Evolutionary conservation across 1,284 basidiomycete species (phyloP).

Genomic region (Moesziomyces sp.): DNA sequence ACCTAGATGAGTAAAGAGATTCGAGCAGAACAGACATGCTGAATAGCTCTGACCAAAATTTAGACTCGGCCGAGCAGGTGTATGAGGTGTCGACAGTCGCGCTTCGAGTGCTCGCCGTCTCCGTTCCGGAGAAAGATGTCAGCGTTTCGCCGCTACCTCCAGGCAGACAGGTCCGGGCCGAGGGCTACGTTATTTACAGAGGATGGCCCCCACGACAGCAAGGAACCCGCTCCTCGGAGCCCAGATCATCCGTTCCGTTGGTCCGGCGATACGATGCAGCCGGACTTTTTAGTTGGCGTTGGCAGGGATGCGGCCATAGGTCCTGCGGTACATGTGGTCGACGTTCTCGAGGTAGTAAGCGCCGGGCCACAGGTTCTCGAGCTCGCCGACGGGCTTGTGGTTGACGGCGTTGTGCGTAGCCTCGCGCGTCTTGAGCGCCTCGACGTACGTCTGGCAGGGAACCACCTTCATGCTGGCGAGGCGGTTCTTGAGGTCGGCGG

Average conservation of each 20-base stretch:
- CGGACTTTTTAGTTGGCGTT: constrained; percentile 36
- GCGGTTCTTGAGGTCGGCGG: constrained; percentile 81
- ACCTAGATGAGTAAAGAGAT: constrained; percentile 3
- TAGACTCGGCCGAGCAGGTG: no score
- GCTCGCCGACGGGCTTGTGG: constrained; percentile 84
- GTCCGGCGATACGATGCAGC: background rate
- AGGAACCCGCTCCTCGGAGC: background rate
- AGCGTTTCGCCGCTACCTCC: no score
- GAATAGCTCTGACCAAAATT: background rate
- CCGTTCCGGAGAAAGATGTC: no score
- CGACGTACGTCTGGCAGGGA: constrained; percentile 85
- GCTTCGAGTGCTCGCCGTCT: no score
- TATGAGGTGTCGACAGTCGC: no score
- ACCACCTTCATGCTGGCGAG: constrained; percentile 89
- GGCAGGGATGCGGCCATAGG: constrained; percentile 73
- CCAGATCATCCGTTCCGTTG: background rate
- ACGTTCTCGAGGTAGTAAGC: constrained; percentile 92
- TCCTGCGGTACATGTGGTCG: constrained; percentile 91
- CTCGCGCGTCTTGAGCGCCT: constrained; percentile 77
- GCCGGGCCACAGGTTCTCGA: constrained; percentile 93
- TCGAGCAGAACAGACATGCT: background rate
- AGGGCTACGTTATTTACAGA: no score
- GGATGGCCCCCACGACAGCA: no score
- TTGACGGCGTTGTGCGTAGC: constrained; percentile 92
- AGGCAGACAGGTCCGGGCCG: no score